Evolutionary conservation across 1,284 basidiomycete genomes (phyloP), one percentile per base, ranked within the genome.

Genomic region (Melampsora americana): DNA sequence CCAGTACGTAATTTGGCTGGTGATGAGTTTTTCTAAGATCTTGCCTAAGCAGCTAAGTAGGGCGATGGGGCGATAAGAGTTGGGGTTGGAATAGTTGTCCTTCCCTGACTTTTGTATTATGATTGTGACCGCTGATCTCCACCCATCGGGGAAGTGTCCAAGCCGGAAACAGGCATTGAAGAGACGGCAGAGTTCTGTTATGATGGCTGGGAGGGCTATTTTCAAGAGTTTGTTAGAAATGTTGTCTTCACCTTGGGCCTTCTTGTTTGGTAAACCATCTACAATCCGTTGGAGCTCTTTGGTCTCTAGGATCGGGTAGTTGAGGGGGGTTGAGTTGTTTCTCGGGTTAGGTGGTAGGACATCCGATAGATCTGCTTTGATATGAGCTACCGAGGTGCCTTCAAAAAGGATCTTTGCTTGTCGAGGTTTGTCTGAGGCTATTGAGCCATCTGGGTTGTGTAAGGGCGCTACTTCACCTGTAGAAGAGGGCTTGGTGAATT

Each of bases 61-160:
- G 12, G 46, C 46, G 14, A 68, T 68, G 11, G 66, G 66, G 14
- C 42, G 23, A 50, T 68, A 68, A 23, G 66, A n/a, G 7, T 18
- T 50, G 2, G 46, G 42, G 6, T 48, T 23, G 14, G 46, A 39
- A n/a, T 68, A 68, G 30, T 68, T 44, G 11, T 11, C 11, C 26
- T 48, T 48, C 2, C 46, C 66, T 4, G 12, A 18, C 35, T 70
- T 70, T 12, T 16, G 26, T 9, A 70, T 70, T n/a, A 70, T 70
- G 28, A n/a, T 32, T 3, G 66, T 67, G 1, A 44, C 39, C 46
- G 42, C 65, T 23, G 39, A 18, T 48, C 44, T 67, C 65, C 65
- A 67, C n/a, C 11, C n/a, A 20, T 14, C 6, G 7, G 44, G 65
- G 65, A 67, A 44, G 65, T 46, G 46, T 6, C 7, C 20, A 5